A percentile compares a stretch with the other conserved stretches of the same genome.
Conservation (phyloP, 2,329 filamentous ascomycete genomes). For the Phoma sp. region DNA sequence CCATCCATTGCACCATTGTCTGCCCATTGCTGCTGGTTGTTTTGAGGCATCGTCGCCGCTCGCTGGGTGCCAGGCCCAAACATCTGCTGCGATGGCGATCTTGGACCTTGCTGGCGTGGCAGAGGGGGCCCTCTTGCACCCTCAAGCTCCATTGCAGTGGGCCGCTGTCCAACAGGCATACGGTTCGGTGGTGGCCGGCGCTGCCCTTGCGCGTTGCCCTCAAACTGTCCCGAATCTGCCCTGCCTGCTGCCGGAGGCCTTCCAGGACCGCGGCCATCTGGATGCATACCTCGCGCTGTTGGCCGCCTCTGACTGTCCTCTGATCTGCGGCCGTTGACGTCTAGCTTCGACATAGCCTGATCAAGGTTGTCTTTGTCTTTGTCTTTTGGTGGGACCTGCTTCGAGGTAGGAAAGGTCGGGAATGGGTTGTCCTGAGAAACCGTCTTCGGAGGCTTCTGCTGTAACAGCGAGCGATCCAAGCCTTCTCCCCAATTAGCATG, state of each 20-base stretch:
- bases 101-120: conserved; percentile 26
- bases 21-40: conserved; percentile 41
- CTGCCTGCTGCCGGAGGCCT: conserved; percentile 31
- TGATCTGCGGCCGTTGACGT: conserved; percentile 29
- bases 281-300: conserved; percentile 29
- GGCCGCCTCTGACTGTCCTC: conserved; percentile 27
- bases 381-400: conserved; percentile 20
- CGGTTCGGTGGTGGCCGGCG: conserved; percentile 36
- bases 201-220: conserved; percentile 34
- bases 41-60: conserved; percentile 48
- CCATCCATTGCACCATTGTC: conserved; percentile 42
- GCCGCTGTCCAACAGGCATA: conserved; percentile 31
- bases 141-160: conserved; percentile 31
- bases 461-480: conserved; percentile 38
- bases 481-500: conserved; percentile 23
- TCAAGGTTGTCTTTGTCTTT: conserved; percentile 33
- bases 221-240: conserved; percentile 46
- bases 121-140: conserved; percentile 19
- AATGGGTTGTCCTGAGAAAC: conserved; percentile 55
- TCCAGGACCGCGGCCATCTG: conserved; percentile 30
- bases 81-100: conserved; percentile 37
- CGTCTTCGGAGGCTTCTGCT: conserved; percentile 34
- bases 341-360: conserved; percentile 46
- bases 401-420: conserved; percentile 51
- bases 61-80: conserved; percentile 42